Base-by-base conservation (phyloP, 805 yeast genomes). In the Cephaloascus albidus region DNA sequence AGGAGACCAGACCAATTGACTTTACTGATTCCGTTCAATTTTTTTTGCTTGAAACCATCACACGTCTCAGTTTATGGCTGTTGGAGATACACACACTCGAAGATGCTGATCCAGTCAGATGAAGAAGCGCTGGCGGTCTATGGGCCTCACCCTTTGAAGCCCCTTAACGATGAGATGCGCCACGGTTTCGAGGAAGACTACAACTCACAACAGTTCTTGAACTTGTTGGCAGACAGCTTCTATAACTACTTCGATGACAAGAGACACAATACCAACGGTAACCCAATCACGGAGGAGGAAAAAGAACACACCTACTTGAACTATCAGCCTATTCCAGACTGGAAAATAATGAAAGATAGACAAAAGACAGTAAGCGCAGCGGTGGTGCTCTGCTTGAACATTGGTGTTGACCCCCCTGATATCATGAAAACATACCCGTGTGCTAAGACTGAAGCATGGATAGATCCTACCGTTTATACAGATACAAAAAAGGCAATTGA, bases 361-460 rank as follows among this genome's bases (percentile, higher is more conserved):
- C 95, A 85, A 53, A 85, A 89, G 54, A 93, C 98, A 1, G 87
- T 89, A 10, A 81, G 85, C 40, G 98, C 97, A 0, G 97, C 96
- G 14, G 65, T 93, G 6, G 88, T 93, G 37, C 64, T 93, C 37
- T 93, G 98, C 58, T 65, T 93, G 31, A 93, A 93, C 54, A 60
- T 90, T 19, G 97, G 97, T 6, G 96, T 93, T 2, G 97, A 90
- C 49, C 98, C 98, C 2, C 98, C 98, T 1, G 98, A 93, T 59
- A 78, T 89, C 20, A 78, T 85, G 54, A 86, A 88, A 55, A 87
- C 97, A 0, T 87, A 85, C 45, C 97, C 96, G 1, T 85, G 94
- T 51, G 96, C 98, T 1, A 78, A 81, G 47, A 61, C 81, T 33
- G 98, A 93, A 64, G 84, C 97, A 1, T 90, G 96, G 87, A 78